Percentiles rank a stretch among this genome's conserved stretches.
phyloP scores from a whole-genome alignment of 179 eudicot genomes.

The Pouteria campechiana region DNA sequence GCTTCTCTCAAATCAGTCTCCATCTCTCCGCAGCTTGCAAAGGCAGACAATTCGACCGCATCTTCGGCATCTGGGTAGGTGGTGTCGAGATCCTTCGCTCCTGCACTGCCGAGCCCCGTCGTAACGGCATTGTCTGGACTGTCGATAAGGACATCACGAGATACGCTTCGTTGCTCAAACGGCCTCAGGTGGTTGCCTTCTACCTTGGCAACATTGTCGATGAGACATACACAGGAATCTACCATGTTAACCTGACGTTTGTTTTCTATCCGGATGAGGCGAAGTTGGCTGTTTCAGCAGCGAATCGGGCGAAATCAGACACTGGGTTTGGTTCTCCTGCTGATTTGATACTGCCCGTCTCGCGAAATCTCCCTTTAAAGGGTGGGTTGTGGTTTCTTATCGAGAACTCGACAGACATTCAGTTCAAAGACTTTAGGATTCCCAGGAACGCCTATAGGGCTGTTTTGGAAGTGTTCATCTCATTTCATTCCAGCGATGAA shows the following conservation, averaged over 20 bases:
- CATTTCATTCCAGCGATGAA: conserved; percentile 85
- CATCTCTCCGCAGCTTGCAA: conserved; percentile 67
- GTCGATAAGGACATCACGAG: conserved; percentile 65
- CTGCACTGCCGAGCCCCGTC: conserved; percentile 89
- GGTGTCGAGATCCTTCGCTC: conserved; percentile 83
- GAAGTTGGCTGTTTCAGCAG: not conserved
- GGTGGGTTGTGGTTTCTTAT: conserved; percentile 95
- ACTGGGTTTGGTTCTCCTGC: conserved; percentile 22
- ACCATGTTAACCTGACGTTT: conserved; percentile 62
- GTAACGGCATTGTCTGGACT: conserved; percentile 66
- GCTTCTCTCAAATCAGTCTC: conserved; percentile 34
- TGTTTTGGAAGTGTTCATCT: conserved; percentile 83
- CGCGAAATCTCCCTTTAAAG: conserved; percentile 51
- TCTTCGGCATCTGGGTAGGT: conserved; percentile 86
- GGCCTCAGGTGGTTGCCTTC: conserved; percentile 53
- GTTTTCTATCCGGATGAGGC: conserved; percentile 50
- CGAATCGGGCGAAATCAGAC: not conserved
- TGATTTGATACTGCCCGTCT: conserved; percentile 69
- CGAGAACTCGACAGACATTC: conserved; percentile 35
- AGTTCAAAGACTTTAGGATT: conserved; percentile 32
- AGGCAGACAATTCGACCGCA: conserved; percentile 74
- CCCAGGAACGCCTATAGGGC: conserved; percentile 74
- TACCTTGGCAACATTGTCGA: conserved; percentile 70
- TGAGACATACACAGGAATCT: conserved; percentile 68
- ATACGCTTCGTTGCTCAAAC: conserved; percentile 47